Conservation (phyloP, 2,329 filamentous ascomycete species). For the Fusarium incarnatum region DNA sequence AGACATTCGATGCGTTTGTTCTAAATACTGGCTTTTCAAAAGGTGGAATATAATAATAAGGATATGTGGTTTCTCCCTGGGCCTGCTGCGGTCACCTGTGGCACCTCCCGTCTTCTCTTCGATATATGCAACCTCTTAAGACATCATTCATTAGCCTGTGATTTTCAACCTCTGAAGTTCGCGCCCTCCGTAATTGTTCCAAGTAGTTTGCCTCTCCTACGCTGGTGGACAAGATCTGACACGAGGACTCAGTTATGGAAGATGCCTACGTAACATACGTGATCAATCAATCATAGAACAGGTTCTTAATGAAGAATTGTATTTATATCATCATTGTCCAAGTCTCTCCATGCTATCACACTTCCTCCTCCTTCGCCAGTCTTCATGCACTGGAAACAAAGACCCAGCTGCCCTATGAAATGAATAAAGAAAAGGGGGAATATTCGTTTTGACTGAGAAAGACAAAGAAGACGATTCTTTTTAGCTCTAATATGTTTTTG, state of each 20-base stretch:
- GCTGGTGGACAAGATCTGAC: neutral
- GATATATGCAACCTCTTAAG: conserved; percentile 1
- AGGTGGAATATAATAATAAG: conserved; percentile 8
- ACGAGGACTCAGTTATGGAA: neutral
- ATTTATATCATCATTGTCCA: conserved; percentile 30
- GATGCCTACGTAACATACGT: neutral
- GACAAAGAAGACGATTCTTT: conserved; percentile 46
- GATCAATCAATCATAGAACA: neutral
- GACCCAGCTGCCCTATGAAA: conserved; percentile 33
- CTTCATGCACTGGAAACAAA: conserved; percentile 5
- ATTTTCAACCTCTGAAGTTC: neutral
- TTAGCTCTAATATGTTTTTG: conserved; percentile 48
- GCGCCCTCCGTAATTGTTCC: neutral
- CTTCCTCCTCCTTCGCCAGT: conserved; percentile 7
- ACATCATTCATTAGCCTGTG: neutral
- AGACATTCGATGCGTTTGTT: neutral
- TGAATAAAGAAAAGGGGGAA: conserved; percentile 38
- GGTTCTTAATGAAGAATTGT: conserved; percentile 13
- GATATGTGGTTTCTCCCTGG: neutral
- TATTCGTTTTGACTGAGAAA: conserved; percentile 43
- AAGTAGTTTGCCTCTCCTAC: neutral
- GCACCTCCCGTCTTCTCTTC: conserved; percentile 7
- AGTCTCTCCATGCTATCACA: conserved; percentile 2
- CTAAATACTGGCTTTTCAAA: conserved; percentile 5
- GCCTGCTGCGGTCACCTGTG: neutral